Base-by-base conservation (phyloP, 2,329 filamentous ascomycete species). In the Aspergillus texensis region DNA sequence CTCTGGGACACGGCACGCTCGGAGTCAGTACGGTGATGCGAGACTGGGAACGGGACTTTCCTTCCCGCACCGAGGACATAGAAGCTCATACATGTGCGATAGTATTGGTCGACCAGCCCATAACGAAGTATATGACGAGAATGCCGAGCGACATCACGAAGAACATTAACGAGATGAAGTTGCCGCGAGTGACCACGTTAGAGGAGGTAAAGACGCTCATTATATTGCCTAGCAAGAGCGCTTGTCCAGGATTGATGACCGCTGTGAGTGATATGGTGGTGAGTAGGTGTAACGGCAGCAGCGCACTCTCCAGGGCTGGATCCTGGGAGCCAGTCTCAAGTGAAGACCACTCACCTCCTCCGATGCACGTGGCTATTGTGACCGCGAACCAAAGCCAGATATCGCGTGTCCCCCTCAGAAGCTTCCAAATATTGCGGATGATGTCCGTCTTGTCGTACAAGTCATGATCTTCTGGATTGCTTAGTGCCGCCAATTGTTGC, bases 91-190 rank as follows among this genome's bases (percentile, higher is more conserved):
- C 60, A 60, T 78, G 72, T 24, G 70, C 71, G 39, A 75, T 67
- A 41, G 68, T 48, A 64, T 76, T 74, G 53, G 71, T 71, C 1
- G 63, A 66, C 67, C 67, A 75, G 6, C 80, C 78, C 21, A 82
- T 67, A 6, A 72, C 57, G 46, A 78, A 80, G 24, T 62, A 62
- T 32, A 58, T 24, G 24, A 48, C 16, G 2, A 46, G n/a, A 19
- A 24, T 74, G 16, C 69, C 78, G 16, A 78, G 69, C 6, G 80
- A 78, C 26, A 82, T 65, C 0, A 83, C 73, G 57, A 82, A 80
- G 43, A 82, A 82, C 79, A 83, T 82, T 9, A 81, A 75, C 3
- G 80, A 72, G 70, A 76, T 81, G 63, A 82, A 81, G 61, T 82
- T 78, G 3, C 77, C 80, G n/a, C 59, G 46, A 19, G 26, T 8